Evolutionary conservation across 2,329 filamentous ascomycete species (phyloP).

Genomic region (Aspergillus alliaceus): DNA sequence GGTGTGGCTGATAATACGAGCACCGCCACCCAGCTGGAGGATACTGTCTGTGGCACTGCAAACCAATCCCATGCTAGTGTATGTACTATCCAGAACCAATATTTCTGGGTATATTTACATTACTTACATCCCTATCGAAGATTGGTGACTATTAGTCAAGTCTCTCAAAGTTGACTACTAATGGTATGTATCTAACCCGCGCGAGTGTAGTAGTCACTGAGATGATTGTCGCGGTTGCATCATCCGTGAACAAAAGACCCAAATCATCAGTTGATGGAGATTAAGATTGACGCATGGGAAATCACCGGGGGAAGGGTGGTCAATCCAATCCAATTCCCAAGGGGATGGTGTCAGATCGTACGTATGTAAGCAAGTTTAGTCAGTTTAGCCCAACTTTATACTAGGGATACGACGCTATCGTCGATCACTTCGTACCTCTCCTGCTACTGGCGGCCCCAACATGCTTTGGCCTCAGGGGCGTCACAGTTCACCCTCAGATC

Average conservation of each 20-base stretch:
- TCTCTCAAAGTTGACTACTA: neutral
- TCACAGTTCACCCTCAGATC: neutral
- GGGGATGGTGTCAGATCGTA: slow-evolving; percentile 1
- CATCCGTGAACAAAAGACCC: neutral
- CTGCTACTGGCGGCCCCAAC: neutral
- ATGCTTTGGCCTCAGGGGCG: slow-evolving; percentile 3
- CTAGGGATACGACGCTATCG: slow-evolving; percentile 8
- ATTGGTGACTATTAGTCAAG: neutral
- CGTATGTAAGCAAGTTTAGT: neutral
- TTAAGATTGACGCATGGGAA: slow-evolving; percentile 4
- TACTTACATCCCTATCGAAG: neutral
- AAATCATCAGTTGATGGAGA: neutral
- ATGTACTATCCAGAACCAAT: no score
- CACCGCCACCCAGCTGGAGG: slow-evolving; percentile 5
- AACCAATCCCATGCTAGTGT: no score
- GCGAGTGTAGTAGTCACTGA: neutral
- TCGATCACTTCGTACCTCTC: neutral
- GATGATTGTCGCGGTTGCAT: slow-evolving; percentile 7
- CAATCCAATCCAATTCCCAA: slow-evolving; percentile 1
- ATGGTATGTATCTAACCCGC: neutral
- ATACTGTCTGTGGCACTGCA: neutral
- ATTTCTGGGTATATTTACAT: no score
- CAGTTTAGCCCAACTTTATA: slow-evolving; percentile 8
- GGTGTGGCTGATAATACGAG: slow-evolving; percentile 4
- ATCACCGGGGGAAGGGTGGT: neutral